Evolutionary conservation across 805 yeast genomes (phyloP).

Genomic region (Pichia exigua): DNA sequence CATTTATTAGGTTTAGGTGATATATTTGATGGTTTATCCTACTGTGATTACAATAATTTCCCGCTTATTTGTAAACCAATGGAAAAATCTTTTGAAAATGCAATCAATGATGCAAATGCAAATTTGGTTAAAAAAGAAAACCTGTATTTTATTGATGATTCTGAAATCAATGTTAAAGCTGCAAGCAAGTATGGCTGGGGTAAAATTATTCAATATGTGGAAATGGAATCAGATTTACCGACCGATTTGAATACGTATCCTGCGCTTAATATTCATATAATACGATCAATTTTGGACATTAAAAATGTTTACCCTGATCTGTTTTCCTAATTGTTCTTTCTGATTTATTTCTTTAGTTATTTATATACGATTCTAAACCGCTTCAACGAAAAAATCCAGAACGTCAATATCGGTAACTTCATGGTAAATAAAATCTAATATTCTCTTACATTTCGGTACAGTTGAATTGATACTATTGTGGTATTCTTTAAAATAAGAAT

Average conservation of each 20-base stretch:
- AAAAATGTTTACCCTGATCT: conserved; percentile 44
- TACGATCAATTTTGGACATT: conserved; percentile 52
- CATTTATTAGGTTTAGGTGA: conserved; percentile 84
- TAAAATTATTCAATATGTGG: conserved; percentile 66
- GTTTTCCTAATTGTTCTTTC: conserved; percentile 21
- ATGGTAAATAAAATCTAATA: conserved; percentile 10
- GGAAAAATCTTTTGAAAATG: conserved; percentile 53
- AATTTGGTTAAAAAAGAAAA: conserved; percentile 30
- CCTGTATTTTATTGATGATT: conserved; percentile 82
- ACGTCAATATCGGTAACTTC: conserved; percentile 1
- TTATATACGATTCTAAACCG: not conserved
- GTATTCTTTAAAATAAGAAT: conserved; percentile 7
- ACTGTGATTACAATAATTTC: conserved; percentile 71
- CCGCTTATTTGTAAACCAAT: conserved; percentile 89
- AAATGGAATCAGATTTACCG: conserved; percentile 49
- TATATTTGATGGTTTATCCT: conserved; percentile 87
- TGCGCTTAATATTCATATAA: conserved; percentile 37
- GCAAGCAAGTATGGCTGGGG: conserved; percentile 70
- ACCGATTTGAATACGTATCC: conserved; percentile 28
- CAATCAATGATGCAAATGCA: conserved; percentile 59
- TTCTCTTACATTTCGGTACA: conserved; percentile 8
- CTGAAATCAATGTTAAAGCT: conserved; percentile 68
- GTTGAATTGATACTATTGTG: not conserved
- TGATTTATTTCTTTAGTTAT: not conserved
- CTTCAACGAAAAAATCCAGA: conserved; percentile 7